Evolutionary conservation across 2,329 filamentous ascomycete genomes (phyloP), one percentile per base, ranked within the genome.

Genomic region (Trichoderma sp.): DNA sequence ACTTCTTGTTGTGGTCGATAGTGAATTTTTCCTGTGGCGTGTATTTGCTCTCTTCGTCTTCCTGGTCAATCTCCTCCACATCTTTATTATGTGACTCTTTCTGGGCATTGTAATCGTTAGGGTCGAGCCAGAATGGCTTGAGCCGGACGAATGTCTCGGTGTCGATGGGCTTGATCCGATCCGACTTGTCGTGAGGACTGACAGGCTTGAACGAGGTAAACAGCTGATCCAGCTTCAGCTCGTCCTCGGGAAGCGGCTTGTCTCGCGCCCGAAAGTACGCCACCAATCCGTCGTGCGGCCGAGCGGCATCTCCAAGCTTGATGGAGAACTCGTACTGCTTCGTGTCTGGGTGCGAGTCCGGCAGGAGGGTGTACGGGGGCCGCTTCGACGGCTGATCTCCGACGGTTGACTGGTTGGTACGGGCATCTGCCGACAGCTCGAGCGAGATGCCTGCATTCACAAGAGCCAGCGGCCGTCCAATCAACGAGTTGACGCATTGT

Each of bases 391-490:
- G 34, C 34, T 39, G 34, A 14, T 39, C 34, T 5, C 34, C 34
- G 12, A 39, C 12, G 34, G 50, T 52, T 12, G 41, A 44, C 52
- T 76, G 72, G 15, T 62, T 39, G 66, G 6, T 24, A 0, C 66
- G 43, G 5, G 68, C 57, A 10, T 65, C 63, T 0, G 24, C 47
- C 2, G 58, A 71, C 1, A 81, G 69, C 69, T 82, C 79, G 0
- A 82, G 65, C 0, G 72, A 75, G 70, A 70, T 78, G 3, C 77
- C 79, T 15, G 71, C 73, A 41, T 81, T 78, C 12, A 77, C 75
- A 0, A 82, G 72, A 0, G 80, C 80, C 0, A 82, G 70, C 0
- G 80, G 80, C 50, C 74, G 75, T 0, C 80, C 80, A 2, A 80
- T 69, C 6, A 80, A 66, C 0, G 76, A 69, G 65, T 70, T 74